Percentiles rank a stretch among this genome's conserved stretches.
These are phyloP conservation scores for Cetradonia linearis DNA, from an alignment of 495 filamentous ascomycete species.

Conservation along the genomic window DNA sequence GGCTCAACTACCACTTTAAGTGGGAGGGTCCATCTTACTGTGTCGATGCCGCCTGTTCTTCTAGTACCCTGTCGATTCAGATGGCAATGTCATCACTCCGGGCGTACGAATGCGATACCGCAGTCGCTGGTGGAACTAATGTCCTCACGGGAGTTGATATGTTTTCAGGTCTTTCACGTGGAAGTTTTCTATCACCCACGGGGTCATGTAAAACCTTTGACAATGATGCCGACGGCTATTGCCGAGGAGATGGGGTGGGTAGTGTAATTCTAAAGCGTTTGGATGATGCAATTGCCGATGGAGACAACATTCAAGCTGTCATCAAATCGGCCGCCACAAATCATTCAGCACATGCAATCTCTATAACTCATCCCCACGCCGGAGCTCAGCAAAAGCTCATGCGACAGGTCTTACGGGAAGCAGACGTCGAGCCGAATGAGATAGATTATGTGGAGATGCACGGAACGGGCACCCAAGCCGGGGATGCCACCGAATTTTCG, in stretches of 20 bases:
- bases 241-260: slow-evolving; percentile 43
- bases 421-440: slow-evolving; percentile 39
- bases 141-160: slow-evolving; percentile 57
- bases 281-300: slow-evolving; percentile 38
- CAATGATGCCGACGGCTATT: slow-evolving; percentile 60
- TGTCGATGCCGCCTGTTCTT: slow-evolving; percentile 70
- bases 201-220: slow-evolving; percentile 43
- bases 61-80: slow-evolving; percentile 46
- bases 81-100: slow-evolving; percentile 56
- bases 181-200: slow-evolving; percentile 41
- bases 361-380: slow-evolving; percentile 40
- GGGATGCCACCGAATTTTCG: slow-evolving; percentile 31
- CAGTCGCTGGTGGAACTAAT: slow-evolving; percentile 61
- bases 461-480: slow-evolving; percentile 40
- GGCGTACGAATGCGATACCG: slow-evolving; percentile 61
- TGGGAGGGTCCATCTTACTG: slow-evolving; percentile 55
- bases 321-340: slow-evolving; percentile 34
- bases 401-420: slow-evolving; percentile 34
- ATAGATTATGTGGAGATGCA: slow-evolving; percentile 45
- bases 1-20: slow-evolving; percentile 27
- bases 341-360: slow-evolving; percentile 37
- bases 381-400: slow-evolving; percentile 39
- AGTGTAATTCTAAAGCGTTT: slow-evolving; percentile 38
- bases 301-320: slow-evolving; percentile 37
- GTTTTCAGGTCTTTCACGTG: slow-evolving; percentile 57